phyloP scores from a whole-genome alignment of 805 yeast genomes.

The Citeromyces matritensis region DNA sequence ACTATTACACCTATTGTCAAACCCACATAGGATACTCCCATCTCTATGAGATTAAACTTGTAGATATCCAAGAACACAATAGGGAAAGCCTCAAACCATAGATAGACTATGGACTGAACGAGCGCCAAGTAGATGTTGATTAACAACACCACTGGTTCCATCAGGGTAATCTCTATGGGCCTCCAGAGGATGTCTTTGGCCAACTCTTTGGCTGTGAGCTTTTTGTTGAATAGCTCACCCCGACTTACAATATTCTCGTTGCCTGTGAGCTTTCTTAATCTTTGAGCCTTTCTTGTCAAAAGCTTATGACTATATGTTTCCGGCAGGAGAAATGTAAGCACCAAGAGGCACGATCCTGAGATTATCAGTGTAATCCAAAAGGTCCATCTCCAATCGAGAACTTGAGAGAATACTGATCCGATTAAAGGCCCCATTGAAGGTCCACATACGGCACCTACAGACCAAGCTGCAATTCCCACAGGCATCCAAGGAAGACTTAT shows the following conservation, averaged over 20 bases:
- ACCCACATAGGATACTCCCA: constrained; percentile 30
- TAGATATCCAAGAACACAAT: constrained; percentile 29
- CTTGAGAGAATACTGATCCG: constrained; percentile 32
- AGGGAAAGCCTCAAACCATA: constrained; percentile 52
- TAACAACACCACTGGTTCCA: constrained; percentile 42
- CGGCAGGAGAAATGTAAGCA: neutral
- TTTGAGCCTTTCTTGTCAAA: neutral
- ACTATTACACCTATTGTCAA: constrained; percentile 27
- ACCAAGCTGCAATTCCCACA: constrained; percentile 33
- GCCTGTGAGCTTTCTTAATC: neutral
- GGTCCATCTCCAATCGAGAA: constrained; percentile 33
- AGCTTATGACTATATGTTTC: neutral
- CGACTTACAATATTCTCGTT: neutral
- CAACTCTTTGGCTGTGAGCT: constrained; percentile 6
- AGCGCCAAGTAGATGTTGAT: constrained; percentile 36
- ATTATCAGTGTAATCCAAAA: constrained; percentile 34
- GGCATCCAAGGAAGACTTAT: constrained; percentile 24
- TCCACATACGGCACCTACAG: constrained; percentile 36
- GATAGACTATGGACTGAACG: constrained; percentile 34
- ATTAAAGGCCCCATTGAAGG: constrained; percentile 42
- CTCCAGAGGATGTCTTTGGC: constrained; percentile 22
- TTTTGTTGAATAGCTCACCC: neutral
- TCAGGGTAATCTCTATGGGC: constrained; percentile 30
- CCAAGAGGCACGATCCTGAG: constrained; percentile 19
- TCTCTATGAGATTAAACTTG: constrained; percentile 28